phyloP scores from a whole-genome alignment of 2,329 filamentous ascomycete genomes.

The Taxawa tesnikishii region DNA sequence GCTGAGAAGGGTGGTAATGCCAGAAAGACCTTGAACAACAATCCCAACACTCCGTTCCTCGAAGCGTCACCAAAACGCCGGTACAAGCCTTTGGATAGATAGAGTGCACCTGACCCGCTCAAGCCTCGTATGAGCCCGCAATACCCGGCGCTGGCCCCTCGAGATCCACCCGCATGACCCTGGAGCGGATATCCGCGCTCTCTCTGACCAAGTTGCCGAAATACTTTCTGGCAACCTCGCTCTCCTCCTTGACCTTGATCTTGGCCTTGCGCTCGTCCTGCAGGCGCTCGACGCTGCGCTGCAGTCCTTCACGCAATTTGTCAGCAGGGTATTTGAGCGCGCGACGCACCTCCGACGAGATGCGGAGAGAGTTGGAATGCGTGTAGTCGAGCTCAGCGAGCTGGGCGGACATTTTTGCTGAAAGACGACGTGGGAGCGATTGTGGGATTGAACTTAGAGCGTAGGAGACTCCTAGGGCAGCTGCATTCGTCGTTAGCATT shows the following conservation, averaged over 20 bases:
- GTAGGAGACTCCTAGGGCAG: slow-evolving; percentile 64
- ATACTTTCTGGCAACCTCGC: slow-evolving; percentile 78
- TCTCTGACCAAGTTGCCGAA: slow-evolving; percentile 73
- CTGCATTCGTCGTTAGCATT: too few relatives aligned
- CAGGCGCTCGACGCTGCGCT: slow-evolving; percentile 76
- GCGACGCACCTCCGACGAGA: slow-evolving; percentile 74
- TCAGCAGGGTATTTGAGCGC: slow-evolving; percentile 80
- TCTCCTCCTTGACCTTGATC: slow-evolving; percentile 67
- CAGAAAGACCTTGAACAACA: background rate
- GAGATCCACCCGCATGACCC: slow-evolving; percentile 39
- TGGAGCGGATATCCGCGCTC: slow-evolving; percentile 33
- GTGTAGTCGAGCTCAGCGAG: slow-evolving; percentile 81
- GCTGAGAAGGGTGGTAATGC: background rate
- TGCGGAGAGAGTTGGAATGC: slow-evolving; percentile 74
- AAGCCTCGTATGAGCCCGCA: slow-evolving; percentile 19
- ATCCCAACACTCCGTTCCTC: background rate
- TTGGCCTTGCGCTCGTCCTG: slow-evolving; percentile 64
- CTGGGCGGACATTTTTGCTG: slow-evolving; percentile 70
- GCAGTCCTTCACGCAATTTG: slow-evolving; percentile 70
- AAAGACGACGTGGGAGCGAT: slow-evolving; percentile 75
- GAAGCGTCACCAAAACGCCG: background rate
- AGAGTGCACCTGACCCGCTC: too few relatives aligned
- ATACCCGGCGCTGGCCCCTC: slow-evolving; percentile 37
- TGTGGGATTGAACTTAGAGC: slow-evolving; percentile 77
- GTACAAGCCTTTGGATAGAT: too few relatives aligned